A percentile compares a stretch with the other conserved stretches of the same genome.
These are phyloP conservation scores for Bryoerythrophyllum caledonicum DNA, from an alignment of 225 moss, liverwort and hornwort genomes.

Conservation along the genomic window DNA sequence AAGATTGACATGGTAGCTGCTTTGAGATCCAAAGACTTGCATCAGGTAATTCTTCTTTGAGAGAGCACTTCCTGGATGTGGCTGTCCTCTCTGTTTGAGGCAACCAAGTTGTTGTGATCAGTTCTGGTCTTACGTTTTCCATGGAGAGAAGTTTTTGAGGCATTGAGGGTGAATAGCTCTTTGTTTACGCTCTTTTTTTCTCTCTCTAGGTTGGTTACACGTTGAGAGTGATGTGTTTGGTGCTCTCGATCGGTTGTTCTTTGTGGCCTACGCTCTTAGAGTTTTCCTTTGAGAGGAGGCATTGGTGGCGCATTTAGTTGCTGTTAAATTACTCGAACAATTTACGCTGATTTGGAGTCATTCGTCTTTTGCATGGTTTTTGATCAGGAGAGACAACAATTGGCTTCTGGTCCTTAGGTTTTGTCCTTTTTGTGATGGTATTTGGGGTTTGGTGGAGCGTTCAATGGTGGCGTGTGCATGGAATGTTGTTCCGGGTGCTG, in stretches of 20 bases:
- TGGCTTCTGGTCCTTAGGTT: background rate
- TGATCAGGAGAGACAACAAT: background rate
- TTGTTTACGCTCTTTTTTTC: too few relatives aligned
- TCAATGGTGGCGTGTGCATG: background rate
- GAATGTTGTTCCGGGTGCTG: background rate
- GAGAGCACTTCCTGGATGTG: background rate
- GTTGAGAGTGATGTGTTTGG: background rate
- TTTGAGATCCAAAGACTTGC: background rate
- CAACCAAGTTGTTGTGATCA: background rate
- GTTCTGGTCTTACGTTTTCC: background rate
- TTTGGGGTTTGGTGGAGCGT: constrained; percentile 4
- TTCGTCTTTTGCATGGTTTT: background rate
- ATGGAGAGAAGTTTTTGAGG: too few relatives aligned
- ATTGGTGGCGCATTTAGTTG: background rate
- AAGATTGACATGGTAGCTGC: background rate
- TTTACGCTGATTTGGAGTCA: background rate
- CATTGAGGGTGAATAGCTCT: too few relatives aligned
- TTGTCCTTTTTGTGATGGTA: too few relatives aligned
- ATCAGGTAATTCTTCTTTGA: background rate
- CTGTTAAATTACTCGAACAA: background rate
- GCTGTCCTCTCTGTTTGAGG: too few relatives aligned
- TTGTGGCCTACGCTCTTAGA: too few relatives aligned
- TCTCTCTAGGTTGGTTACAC: too few relatives aligned
- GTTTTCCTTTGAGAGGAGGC: too few relatives aligned
- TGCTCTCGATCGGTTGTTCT: constrained; percentile 1